Conservation (phyloP, 805 yeast genomes). For the Pichia thaimueangensis region DNA sequence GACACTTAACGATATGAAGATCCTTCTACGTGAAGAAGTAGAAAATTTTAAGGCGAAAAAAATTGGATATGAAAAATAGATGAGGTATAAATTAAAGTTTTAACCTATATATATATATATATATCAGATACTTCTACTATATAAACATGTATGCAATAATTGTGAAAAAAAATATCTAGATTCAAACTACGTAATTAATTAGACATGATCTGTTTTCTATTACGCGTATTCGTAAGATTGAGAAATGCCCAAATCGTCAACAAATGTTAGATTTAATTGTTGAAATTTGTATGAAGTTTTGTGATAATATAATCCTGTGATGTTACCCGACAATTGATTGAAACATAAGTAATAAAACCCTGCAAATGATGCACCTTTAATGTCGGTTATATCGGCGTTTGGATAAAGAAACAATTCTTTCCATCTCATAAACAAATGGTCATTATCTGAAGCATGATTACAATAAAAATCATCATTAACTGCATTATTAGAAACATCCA, state of each 20-base stretch:
- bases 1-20: constrained; percentile 40
- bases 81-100: too few species aligned
- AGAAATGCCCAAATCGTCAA: constrained; percentile 42
- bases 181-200: neutral
- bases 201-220: neutral
- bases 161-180: too few species aligned
- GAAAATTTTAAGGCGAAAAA: constrained; percentile 37
- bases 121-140: too few species aligned
- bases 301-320: constrained; percentile 80
- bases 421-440: constrained; percentile 85
- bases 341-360: constrained; percentile 88
- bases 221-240: constrained; percentile 26
- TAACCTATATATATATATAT: too few species aligned
- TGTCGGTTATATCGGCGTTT: constrained; percentile 58
- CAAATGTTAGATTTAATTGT: constrained; percentile 58
- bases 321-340: constrained; percentile 67
- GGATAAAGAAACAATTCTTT: constrained; percentile 84
- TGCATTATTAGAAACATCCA: constrained; percentile 27
- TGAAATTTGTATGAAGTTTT: constrained; percentile 73
- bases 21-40: constrained; percentile 47
- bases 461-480: constrained; percentile 23
- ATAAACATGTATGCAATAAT: too few species aligned
- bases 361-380: constrained; percentile 76
- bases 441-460: constrained; percentile 27
- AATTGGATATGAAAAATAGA: neutral